Conservation (phyloP, 78 protist species). For the Pigoraptor vietnamica region DNA sequence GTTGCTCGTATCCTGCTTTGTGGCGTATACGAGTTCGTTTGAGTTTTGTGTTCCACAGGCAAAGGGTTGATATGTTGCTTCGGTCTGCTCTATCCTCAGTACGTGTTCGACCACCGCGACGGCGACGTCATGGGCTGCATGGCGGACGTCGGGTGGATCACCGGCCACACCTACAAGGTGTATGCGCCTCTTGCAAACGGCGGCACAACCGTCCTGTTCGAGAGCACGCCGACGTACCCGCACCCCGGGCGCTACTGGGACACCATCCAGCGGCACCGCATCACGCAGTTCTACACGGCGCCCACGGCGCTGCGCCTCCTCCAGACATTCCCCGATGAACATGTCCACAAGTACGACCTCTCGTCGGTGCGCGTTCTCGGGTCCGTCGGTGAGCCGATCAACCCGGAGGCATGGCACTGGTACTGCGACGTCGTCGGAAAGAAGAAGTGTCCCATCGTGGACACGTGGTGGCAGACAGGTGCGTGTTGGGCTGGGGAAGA, state of each 20-base stretch:
- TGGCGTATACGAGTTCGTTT: too few species aligned
- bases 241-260: constrained; percentile 76
- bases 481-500: constrained; percentile 60
- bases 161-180: constrained; percentile 95
- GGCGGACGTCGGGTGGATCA: constrained; percentile 84
- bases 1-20: too few species aligned
- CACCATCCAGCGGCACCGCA: constrained; percentile 58
- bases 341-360: constrained; percentile 32
- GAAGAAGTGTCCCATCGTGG: constrained; percentile 88
- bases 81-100: too few species aligned
- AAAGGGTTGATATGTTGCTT: too few species aligned
- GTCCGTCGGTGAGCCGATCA: constrained; percentile 74
- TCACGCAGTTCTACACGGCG: constrained; percentile 92
- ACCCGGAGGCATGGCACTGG: constrained; percentile 86
- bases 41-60: too few species aligned
- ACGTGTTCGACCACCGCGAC: constrained; percentile 80
- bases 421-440: constrained; percentile 64
- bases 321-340: constrained; percentile 38
- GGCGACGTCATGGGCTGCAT: constrained; percentile 89
- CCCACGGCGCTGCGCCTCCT: constrained; percentile 95
- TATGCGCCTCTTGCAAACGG: constrained; percentile 93
- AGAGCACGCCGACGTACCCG: constrained; percentile 84
- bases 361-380: constrained; percentile 35
- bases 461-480: constrained; percentile 95
- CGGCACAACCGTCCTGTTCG: constrained; percentile 84